These are phyloP conservation scores for Pleurotus platypus DNA, from an alignment of 768 basidiomycete genomes.

Conservation along the genomic window DNA sequence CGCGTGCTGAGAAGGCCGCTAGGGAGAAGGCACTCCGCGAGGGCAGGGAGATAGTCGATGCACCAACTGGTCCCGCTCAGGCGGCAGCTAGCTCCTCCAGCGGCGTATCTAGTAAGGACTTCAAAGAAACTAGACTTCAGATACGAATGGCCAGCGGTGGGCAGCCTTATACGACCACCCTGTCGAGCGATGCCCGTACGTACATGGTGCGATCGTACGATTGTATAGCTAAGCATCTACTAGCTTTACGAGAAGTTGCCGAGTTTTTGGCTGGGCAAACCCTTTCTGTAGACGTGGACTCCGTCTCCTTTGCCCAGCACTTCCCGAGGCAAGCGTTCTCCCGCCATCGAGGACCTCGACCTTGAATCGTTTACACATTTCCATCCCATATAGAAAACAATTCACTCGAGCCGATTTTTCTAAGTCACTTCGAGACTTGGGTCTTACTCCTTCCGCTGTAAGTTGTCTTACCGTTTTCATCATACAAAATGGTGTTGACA, in stretches of 20 bases:
- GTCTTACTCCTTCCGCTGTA: slow-evolving; percentile 89
- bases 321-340: slow-evolving; percentile 70
- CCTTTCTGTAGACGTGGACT: slow-evolving; percentile 67
- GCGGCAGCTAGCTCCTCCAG: slow-evolving; percentile 32
- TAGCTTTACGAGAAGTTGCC: slow-evolving; percentile 82
- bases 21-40: slow-evolving; percentile 90
- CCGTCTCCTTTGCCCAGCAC: slow-evolving; percentile 71
- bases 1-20: slow-evolving; percentile 83
- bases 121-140: slow-evolving; percentile 85
- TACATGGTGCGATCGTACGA: slow-evolving; percentile 9
- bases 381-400: slow-evolving; percentile 54
- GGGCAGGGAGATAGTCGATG: slow-evolving; percentile 41
- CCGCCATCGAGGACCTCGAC: background rate
- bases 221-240: background rate
- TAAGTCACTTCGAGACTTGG: slow-evolving; percentile 79
- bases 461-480: slow-evolving; percentile 17
- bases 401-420: slow-evolving; percentile 71
- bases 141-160: slow-evolving; percentile 83
- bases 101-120: slow-evolving; percentile 65
- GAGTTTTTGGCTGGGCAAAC: slow-evolving; percentile 82
- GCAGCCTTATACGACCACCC: slow-evolving; percentile 74
- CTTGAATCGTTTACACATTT: slow-evolving; percentile 1
- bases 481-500: background rate
- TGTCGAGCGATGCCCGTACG: slow-evolving; percentile 78
- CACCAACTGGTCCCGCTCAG: slow-evolving; percentile 25